A percentile compares a stretch with the other conserved stretches of the same genome.
Evolutionary conservation across 495 filamentous ascomycete genomes (phyloP).

Genomic region (Lentithecium fluviatile): DNA sequence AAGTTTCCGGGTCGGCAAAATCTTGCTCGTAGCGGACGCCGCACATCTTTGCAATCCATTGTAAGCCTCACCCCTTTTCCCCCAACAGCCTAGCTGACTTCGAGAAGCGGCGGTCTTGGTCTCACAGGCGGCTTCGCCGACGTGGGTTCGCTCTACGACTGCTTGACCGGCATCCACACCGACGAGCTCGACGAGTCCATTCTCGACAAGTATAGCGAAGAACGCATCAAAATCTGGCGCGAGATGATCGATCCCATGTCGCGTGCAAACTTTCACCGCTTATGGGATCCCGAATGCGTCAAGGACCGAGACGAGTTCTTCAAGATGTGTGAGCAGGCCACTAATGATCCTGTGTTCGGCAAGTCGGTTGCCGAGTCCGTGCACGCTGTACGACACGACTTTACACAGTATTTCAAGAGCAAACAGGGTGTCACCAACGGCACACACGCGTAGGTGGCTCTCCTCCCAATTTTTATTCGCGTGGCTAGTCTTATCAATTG

Average conservation of each 20-base stretch:
- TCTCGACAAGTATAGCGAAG: conserved; percentile 57
- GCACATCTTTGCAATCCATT: conserved; percentile 60
- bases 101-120: conserved; percentile 54
- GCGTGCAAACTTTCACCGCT: conserved; percentile 47
- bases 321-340: conserved; percentile 29
- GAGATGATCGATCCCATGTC: conserved; percentile 58
- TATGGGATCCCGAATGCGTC: conserved; percentile 18
- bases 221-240: conserved; percentile 56
- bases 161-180: conserved; percentile 56
- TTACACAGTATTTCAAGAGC: conserved; percentile 32
- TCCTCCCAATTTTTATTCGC: background rate
- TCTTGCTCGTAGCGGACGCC: conserved; percentile 62
- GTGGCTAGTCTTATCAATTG: too few relatives aligned
- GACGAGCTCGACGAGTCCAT: conserved; percentile 56
- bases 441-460: conserved; percentile 1
- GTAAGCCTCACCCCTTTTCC: conserved; percentile 11
- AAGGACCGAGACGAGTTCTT: conserved; percentile 30
- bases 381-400: conserved; percentile 28
- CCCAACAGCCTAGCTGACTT: background rate
- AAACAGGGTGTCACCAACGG: conserved; percentile 14
- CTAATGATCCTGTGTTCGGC: conserved; percentile 21
- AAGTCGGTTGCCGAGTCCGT: conserved; percentile 22
- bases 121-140: conserved; percentile 63
- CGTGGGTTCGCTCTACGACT: conserved; percentile 58
- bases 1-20: conserved; percentile 54